Conservation (phyloP, 306 rosid genomes). For the Chamaecrista fasciculata region DNA sequence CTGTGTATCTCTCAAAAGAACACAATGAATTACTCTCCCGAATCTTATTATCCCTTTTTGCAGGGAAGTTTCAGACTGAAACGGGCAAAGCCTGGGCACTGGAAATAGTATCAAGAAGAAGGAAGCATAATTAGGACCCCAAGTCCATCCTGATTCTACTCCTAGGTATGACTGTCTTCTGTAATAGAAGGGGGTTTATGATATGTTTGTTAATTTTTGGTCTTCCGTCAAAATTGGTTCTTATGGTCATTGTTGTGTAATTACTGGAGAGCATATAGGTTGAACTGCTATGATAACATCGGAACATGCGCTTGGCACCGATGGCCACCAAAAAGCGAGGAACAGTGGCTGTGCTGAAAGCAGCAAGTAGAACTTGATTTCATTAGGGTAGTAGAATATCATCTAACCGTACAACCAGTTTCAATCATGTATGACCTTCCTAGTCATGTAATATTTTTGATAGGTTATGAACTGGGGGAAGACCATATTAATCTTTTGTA, state of each 20-base stretch:
- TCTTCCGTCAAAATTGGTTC: background rate
- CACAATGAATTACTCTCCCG: background rate
- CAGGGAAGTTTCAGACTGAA: slow-evolving; percentile 92
- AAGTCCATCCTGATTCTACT: background rate
- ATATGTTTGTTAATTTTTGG: background rate
- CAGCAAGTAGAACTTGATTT: slow-evolving; percentile 1
- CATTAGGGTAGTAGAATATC: background rate
- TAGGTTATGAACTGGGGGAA: background rate
- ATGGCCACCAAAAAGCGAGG: slow-evolving; percentile 7
- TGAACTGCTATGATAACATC: background rate
- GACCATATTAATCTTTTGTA: background rate
- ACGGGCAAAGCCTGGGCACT: slow-evolving; percentile 87
- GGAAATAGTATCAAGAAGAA: slow-evolving; percentile 74
- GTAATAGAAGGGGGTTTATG: background rate
- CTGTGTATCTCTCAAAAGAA: background rate
- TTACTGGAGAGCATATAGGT: background rate
- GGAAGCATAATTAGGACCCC: slow-evolving; percentile 29
- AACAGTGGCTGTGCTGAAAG: slow-evolving; percentile 25
- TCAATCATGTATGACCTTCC: background rate
- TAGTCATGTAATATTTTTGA: slow-evolving; percentile 12
- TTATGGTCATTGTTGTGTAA: background rate
- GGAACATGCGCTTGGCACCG: background rate
- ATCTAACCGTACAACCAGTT: slow-evolving; percentile 17
- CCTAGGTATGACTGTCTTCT: background rate
- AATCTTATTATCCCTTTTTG: background rate